Percentiles rank a stretch among this genome's conserved stretches.
phyloP scores from a whole-genome alignment of 306 rosid species.

The Cucumis hystrix region DNA sequence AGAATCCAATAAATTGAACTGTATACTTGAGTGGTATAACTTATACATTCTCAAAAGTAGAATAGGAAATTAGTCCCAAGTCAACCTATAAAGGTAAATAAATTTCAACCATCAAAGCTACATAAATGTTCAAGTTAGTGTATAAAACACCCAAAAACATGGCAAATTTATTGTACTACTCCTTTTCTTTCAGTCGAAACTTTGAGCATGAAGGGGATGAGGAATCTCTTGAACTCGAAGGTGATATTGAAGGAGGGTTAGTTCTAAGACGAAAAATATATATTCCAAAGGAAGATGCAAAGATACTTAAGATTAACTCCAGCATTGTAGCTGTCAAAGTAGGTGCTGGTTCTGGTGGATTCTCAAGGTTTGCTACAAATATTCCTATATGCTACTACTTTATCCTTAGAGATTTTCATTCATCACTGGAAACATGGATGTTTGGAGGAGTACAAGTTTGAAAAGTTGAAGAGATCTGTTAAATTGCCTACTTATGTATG shows the following conservation, averaged over 20 bases:
- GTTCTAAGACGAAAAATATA: constrained; percentile 46
- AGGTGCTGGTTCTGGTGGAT: constrained; percentile 97
- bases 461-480: neutral
- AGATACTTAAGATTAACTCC: constrained; percentile 48
- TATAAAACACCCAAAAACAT: neutral
- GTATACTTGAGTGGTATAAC: neutral
- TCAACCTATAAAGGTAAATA: neutral
- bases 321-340: constrained; percentile 60
- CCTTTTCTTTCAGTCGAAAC: constrained; percentile 39
- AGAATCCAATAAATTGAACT: neutral
- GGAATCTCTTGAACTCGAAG: constrained; percentile 58
- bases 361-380: constrained; percentile 53
- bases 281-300: constrained; percentile 36
- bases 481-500: neutral
- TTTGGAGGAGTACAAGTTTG: neutral
- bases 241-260: constrained; percentile 88
- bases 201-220: constrained; percentile 57
- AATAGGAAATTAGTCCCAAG: neutral
- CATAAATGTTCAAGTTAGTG: neutral
- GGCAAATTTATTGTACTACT: neutral
- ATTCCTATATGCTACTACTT: neutral
- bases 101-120: neutral
- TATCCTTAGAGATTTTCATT: neutral
- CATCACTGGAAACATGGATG: neutral
- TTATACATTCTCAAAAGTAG: neutral